Base-by-base conservation (phyloP, 2,329 filamentous ascomycete species). In the Penicillium paneum region DNA sequence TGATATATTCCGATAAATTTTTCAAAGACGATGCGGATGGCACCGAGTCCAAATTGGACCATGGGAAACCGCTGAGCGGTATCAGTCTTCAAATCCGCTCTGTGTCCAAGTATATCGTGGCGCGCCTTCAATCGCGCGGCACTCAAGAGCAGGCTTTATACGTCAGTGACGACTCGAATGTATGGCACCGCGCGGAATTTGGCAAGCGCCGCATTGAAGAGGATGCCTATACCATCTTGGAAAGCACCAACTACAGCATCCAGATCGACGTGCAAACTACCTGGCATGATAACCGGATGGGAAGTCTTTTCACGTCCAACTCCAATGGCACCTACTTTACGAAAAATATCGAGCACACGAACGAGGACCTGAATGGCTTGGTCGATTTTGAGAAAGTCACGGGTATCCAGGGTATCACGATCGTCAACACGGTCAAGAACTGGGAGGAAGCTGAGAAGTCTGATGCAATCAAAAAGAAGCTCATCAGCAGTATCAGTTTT, bases 291-390 rank as follows among this genome's bases (percentile, higher is more conserved):
- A 83, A 82, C 35, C 83, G 88, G 0, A 93, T 96, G 83, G 95
- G 94, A 32, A 86, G 89, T 11, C 80, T 99, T 53, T 93, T 97
- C 67, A 96, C 91, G 6, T 97, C 93, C 70, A 99, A 99, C 71
- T 97, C 92, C 31, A 95, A 97, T 69, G 94, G 94, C 57, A 97
- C 91, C 2, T 97, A 93, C 73, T 99, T 97, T 71, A 94, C 89
- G 2, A 86, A 88, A 67, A 97, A 96, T 66, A 83, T 93, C 52
- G 89, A 95, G 55, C 88, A 97, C 71, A 97, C 93, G 32, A 97
- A 99, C 72, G 88, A 92, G 65, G 89, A 93, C 66, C 64, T 71
- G 10, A 75, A 77, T 28, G 91, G 91, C 3, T 83, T 86, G 54
- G 92, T 99, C 47, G 94, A 99, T 71, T 99, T 97, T 66, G 94